These are phyloP conservation scores for Stevia rebaudiana DNA, from an alignment of 140 eudicot species.

Conservation along the genomic window DNA sequence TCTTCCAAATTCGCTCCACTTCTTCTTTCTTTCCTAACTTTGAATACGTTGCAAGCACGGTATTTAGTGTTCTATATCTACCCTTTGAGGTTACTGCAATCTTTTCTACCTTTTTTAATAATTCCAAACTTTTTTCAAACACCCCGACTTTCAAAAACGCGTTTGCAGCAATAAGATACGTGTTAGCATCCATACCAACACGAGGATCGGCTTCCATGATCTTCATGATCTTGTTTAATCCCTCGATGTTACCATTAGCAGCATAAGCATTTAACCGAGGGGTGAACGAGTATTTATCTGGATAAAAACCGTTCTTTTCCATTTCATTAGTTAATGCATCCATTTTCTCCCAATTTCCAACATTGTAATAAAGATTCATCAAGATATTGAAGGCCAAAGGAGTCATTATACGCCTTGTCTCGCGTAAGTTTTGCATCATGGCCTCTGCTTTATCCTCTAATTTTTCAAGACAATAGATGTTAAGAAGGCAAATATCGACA, in stretches of 20 bases:
- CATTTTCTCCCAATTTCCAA: slow-evolving; percentile 33
- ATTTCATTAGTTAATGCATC: slow-evolving; percentile 41
- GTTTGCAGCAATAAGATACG: slow-evolving; percentile 36
- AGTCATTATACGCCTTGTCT: slow-evolving; percentile 16
- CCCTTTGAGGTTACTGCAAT: slow-evolving; percentile 4
- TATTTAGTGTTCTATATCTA: slow-evolving; percentile 10
- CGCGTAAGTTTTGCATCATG: slow-evolving; percentile 40
- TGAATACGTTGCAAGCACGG: slow-evolving; percentile 31
- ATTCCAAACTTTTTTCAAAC: slow-evolving; percentile 36
- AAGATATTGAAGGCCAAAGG: slow-evolving; percentile 32
- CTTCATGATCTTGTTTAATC: slow-evolving; percentile 34
- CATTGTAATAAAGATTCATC: slow-evolving; percentile 33
- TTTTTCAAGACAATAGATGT: slow-evolving; percentile 35
- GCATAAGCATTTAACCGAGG: slow-evolving; percentile 38
- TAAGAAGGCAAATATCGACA: slow-evolving; percentile 47
- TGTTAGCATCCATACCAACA: slow-evolving; percentile 15
- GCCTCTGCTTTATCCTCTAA: slow-evolving; percentile 54
- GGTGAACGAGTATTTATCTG: slow-evolving; percentile 25
- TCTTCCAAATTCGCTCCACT: slow-evolving; percentile 47
- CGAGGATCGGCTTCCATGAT: slow-evolving; percentile 42
- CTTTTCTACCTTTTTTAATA: slow-evolving; percentile 43
- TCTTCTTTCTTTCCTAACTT: slow-evolving; percentile 47
- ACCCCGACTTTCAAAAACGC: slow-evolving; percentile 42
- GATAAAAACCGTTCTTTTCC: slow-evolving; percentile 33
- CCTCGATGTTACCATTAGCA: slow-evolving; percentile 35